Conservation (phyloP, 2,329 filamentous ascomycete species). For the Sarocladium kiliense region DNA sequence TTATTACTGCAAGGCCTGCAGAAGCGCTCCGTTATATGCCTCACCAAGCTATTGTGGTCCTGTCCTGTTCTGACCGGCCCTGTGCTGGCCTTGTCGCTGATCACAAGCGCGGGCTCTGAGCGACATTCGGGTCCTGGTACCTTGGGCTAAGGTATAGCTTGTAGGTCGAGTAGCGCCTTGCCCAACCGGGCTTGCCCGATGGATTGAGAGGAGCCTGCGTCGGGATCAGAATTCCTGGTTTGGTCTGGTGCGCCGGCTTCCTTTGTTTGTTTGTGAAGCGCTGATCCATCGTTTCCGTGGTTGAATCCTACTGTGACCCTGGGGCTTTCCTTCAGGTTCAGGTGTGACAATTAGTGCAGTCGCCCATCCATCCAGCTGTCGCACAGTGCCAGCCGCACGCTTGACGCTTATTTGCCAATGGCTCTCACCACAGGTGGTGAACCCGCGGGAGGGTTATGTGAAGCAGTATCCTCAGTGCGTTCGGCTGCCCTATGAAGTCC, state of each 20-base stretch:
- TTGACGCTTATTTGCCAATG: neutral
- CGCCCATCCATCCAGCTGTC: neutral
- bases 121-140: neutral
- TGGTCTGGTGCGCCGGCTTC: neutral
- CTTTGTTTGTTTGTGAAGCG: neutral
- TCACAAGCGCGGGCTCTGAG: neutral
- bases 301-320: neutral
- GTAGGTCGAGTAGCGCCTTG: neutral
- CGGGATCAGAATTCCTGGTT: neutral
- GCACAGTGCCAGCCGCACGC: neutral
- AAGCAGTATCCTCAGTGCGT: too few relatives aligned
- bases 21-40: constrained; percentile 4
- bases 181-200: neutral
- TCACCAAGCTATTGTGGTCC: neutral
- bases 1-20: constrained; percentile 3
- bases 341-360: neutral
- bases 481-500: too few relatives aligned
- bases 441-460: too few relatives aligned
- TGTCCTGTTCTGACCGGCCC: neutral
- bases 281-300: neutral
- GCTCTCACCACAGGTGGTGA: neutral
- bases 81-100: neutral
- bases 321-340: neutral
- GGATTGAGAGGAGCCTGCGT: neutral
- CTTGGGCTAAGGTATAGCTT: neutral